Evolutionary conservation across 257 asterid genomes (phyloP), one percentile per base, ranked within the genome.

Genomic region (Solanum bukasovii): DNA sequence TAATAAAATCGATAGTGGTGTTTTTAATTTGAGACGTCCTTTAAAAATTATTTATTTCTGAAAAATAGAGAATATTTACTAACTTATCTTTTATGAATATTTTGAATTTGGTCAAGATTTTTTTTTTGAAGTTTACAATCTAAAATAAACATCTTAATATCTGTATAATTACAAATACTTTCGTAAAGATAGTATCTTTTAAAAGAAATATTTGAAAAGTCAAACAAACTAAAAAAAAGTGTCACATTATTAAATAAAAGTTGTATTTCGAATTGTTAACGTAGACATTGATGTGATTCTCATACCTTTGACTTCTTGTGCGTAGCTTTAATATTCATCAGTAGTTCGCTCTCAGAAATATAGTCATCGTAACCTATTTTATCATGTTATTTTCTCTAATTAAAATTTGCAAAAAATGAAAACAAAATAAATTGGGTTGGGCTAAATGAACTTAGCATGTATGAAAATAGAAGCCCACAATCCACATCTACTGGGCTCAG

Each of bases 1-100:
- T 72, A 72, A 31, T 16, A 3, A 33, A 33, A 31, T 63, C 6
- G 14, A 63, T 63, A 0, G 70, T 2, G 3, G 2, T 63, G 1
- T 23, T 63, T 23, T 63, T 63, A 63, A 1, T 23, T 61, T 23
- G 27, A 23, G 2, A 61, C 3, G 29, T 1, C 1, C 13, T 3
- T 23, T 2, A 0, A 9, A 61, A 61, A 61, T 0, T 2, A 13
- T 2, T 46, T 2, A 3, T 56, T 56, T 56, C 1, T 2, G 3
- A 18, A 18, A 18, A 56, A 18, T 18, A 18, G 3, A 18, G n/a
- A 56, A 18, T 56, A 18, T 56, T 56, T 56, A 56, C 6, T 4
- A 61, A 21, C 1, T 21, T 61, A 8, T 61, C 12, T 2, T 23
- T 21, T 21, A 61, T 61, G 12, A 61, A 61, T 61, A 61, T 56